phyloP scores from a whole-genome alignment of 2,329 filamentous ascomycete genomes.

The Neospermospora avenae region DNA sequence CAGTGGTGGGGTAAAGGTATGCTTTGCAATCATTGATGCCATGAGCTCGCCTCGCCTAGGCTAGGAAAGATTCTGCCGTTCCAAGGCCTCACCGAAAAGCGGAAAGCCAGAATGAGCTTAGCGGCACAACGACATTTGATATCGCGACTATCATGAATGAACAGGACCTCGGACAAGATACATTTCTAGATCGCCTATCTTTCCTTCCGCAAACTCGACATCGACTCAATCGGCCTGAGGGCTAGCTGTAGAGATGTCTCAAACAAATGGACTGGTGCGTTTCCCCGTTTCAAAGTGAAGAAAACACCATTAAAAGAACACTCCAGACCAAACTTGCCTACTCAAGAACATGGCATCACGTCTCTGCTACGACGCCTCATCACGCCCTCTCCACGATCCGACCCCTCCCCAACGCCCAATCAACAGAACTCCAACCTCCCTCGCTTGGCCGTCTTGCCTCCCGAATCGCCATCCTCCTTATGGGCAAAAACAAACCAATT shows the following conservation, averaged over 20 bases:
- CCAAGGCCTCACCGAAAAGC: background rate
- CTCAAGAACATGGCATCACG: constrained; percentile 89
- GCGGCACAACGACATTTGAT: constrained; percentile 8
- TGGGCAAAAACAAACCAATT: constrained; percentile 99
- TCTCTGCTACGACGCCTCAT: constrained; percentile 68
- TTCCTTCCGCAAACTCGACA: background rate
- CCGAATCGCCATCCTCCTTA: constrained; percentile 80
- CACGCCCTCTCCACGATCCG: constrained; percentile 52
- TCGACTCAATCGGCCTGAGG: constrained; percentile 25
- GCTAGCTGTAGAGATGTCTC: constrained; percentile 59
- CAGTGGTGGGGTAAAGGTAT: constrained; percentile 5
- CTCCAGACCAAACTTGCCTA: constrained; percentile 89
- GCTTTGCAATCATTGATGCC: constrained; percentile 24
- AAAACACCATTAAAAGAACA: background rate
- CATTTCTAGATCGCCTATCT: background rate
- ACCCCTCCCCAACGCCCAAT: constrained; percentile 34
- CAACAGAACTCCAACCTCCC: constrained; percentile 56
- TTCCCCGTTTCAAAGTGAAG: background rate
- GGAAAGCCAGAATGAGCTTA: background rate
- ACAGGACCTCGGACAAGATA: background rate
- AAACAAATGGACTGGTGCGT: constrained; percentile 71
- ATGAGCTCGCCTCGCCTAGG: constrained; percentile 14
- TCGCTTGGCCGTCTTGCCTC: constrained; percentile 88
- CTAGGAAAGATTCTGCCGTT: background rate
- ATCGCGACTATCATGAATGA: background rate